phyloP scores from a whole-genome alignment of 768 basidiomycete species.

The Gyrodon lividus region DNA sequence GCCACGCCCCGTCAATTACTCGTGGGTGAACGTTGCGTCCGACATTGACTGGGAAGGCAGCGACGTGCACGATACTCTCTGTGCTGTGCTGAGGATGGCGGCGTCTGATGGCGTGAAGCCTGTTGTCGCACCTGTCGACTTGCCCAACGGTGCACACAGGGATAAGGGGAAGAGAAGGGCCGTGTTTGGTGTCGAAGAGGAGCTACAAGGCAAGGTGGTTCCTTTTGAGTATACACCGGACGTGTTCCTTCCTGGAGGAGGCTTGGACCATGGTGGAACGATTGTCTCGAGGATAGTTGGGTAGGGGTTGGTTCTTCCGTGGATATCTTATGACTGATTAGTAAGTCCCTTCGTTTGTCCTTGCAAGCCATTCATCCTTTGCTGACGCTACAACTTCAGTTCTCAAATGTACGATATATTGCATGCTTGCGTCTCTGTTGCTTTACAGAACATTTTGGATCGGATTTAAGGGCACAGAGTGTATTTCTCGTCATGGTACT shows the following conservation, averaged over 20 bases:
- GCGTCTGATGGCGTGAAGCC: slow-evolving; percentile 34
- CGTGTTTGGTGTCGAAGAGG: slow-evolving; percentile 15
- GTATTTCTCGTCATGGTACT: no score
- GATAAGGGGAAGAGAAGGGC: slow-evolving; percentile 31
- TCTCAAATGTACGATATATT: no score
- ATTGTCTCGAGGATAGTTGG: slow-evolving; percentile 36
- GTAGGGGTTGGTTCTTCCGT: slow-evolving; percentile 13
- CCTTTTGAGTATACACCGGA: slow-evolving; percentile 37
- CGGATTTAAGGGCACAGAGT: no score
- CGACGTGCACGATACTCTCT: slow-evolving; percentile 58
- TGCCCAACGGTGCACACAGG: slow-evolving; percentile 10
- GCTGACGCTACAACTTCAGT: no score
- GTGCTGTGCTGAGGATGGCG: slow-evolving; percentile 39
- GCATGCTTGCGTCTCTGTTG: background rate
- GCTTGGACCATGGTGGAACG: slow-evolving; percentile 34
- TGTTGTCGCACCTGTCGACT: slow-evolving; percentile 20
- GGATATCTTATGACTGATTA: background rate
- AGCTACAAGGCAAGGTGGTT: slow-evolving; percentile 26
- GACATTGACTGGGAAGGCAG: slow-evolving; percentile 85
- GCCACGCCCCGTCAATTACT: slow-evolving; percentile 61
- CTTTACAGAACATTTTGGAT: background rate
- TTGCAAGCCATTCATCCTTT: background rate
- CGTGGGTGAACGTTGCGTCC: slow-evolving; percentile 78
- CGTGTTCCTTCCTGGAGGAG: slow-evolving; percentile 27
- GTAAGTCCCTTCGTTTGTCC: background rate